phyloP scores from a whole-genome alignment of 495 filamentous ascomycete species.

The Xylaria longipes region DNA sequence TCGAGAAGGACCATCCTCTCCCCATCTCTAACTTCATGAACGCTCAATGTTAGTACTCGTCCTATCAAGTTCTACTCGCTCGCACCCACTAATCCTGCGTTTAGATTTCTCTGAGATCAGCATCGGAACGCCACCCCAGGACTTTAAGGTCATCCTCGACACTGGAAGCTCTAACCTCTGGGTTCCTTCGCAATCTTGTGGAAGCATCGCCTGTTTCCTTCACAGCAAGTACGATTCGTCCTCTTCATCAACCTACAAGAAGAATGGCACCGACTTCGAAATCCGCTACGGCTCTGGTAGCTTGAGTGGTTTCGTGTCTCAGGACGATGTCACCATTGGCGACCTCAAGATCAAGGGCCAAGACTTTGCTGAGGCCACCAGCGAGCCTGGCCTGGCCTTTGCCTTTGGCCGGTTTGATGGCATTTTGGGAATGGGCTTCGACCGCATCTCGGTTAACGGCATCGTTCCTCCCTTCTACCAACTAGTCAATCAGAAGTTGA shows the following conservation, averaged over 20 bases:
- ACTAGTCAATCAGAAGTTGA: constrained; percentile 84
- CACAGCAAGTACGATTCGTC: constrained; percentile 96
- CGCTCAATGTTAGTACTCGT: constrained; percentile 81
- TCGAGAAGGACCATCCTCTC: constrained; percentile 75
- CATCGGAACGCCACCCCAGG: constrained; percentile 89
- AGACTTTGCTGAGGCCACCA: constrained; percentile 93
- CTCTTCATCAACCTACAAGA: constrained; percentile 87
- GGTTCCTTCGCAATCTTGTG: constrained; percentile 91
- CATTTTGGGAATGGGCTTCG: constrained; percentile 93
- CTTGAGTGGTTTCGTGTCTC: constrained; percentile 91
- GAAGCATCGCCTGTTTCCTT: constrained; percentile 97
- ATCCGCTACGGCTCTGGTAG: constrained; percentile 96
- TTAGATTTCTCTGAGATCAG: constrained; percentile 96
- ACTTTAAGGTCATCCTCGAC: constrained; percentile 98
- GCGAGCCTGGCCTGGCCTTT: constrained; percentile 94
- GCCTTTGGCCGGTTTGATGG: constrained; percentile 98
- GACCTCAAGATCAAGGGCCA: constrained; percentile 87
- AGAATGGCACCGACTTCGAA: constrained; percentile 90
- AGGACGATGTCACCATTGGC: constrained; percentile 84
- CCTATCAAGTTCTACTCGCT: not conserved
- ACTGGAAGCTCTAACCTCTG: constrained; percentile 99
- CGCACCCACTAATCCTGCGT: constrained; percentile 34
- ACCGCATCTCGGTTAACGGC: constrained; percentile 93
- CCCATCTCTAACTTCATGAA: constrained; percentile 98
- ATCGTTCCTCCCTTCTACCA: constrained; percentile 96